phyloP scores from a whole-genome alignment of 768 basidiomycete species.

The Amylocystis lapponica region DNA sequence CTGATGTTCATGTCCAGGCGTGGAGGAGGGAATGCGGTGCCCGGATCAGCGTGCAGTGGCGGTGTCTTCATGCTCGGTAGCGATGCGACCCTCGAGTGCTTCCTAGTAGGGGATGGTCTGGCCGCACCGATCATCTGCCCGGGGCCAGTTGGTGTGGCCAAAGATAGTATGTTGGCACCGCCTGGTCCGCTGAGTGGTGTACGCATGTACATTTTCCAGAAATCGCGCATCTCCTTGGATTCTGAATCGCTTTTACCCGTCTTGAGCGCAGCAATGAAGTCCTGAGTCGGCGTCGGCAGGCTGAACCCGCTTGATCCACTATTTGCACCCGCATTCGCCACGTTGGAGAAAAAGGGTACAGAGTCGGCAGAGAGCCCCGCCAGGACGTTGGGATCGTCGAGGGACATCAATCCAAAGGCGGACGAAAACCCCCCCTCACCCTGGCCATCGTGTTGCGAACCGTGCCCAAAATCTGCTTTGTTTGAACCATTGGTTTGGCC shows the following conservation, averaged over 20 bases:
- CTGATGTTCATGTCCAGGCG: constrained; percentile 1
- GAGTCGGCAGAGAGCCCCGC: constrained; percentile 54
- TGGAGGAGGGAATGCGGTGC: constrained; percentile 5
- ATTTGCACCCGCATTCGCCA: constrained; percentile 7
- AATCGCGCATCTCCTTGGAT: constrained; percentile 49
- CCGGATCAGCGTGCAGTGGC: constrained; percentile 25
- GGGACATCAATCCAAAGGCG: constrained; percentile 70
- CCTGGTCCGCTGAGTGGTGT: constrained; percentile 46
- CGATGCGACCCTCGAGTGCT: constrained; percentile 58
- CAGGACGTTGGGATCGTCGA: constrained; percentile 68
- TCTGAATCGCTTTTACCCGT: constrained; percentile 20
- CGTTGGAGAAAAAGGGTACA: constrained; percentile 54
- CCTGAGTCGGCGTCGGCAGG: constrained; percentile 29
- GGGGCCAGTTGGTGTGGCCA: constrained; percentile 10
- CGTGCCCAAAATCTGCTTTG: not conserved
- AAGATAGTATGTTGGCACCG: not conserved
- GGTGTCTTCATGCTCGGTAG: constrained; percentile 68
- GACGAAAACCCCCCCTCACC: constrained; percentile 30
- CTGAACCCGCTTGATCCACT: constrained; percentile 33
- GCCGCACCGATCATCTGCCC: constrained; percentile 16
- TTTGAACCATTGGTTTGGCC: not conserved
- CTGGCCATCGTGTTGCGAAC: constrained; percentile 9
- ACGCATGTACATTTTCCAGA: constrained; percentile 72
- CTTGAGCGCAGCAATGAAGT: constrained; percentile 19
- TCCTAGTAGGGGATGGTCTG: constrained; percentile 21